phyloP scores from a whole-genome alignment of 2,329 filamentous ascomycete genomes.

The Penicillium glabrum region DNA sequence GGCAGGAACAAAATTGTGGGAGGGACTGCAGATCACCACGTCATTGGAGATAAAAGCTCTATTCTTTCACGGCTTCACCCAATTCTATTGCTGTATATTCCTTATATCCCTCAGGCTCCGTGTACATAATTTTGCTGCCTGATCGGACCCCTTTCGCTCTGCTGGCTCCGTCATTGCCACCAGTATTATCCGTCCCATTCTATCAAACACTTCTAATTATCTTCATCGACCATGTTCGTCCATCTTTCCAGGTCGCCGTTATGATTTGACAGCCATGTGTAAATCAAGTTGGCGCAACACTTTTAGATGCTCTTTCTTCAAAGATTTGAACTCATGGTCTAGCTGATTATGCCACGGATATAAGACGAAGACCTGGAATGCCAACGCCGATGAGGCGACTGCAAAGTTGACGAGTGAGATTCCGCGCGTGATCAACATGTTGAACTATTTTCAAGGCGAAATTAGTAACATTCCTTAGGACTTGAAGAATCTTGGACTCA shows the following conservation, averaged over 20 bases:
- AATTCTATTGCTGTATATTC: background rate
- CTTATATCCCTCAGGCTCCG: no score
- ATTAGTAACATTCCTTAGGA: no score
- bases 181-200: no score
- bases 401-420: background rate
- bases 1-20: conserved; percentile 9
- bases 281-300: background rate
- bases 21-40: background rate
- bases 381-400: background rate
- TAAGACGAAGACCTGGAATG: background rate
- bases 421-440: background rate
- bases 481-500: no score
- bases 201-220: no score
- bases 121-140: no score
- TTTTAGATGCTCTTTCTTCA: background rate
- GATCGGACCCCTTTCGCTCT: no score
- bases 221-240: no score
- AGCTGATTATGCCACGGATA: background rate
- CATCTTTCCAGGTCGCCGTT: no score
- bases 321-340: background rate
- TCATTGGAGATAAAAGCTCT: background rate
- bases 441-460: background rate
- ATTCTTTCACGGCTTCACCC: background rate
- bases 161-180: no score
- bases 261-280: background rate